Percentiles rank a stretch among this genome's conserved stretches.
Evolutionary conservation across 768 basidiomycete genomes (phyloP).

Genomic region (Serendipita sp.): DNA sequence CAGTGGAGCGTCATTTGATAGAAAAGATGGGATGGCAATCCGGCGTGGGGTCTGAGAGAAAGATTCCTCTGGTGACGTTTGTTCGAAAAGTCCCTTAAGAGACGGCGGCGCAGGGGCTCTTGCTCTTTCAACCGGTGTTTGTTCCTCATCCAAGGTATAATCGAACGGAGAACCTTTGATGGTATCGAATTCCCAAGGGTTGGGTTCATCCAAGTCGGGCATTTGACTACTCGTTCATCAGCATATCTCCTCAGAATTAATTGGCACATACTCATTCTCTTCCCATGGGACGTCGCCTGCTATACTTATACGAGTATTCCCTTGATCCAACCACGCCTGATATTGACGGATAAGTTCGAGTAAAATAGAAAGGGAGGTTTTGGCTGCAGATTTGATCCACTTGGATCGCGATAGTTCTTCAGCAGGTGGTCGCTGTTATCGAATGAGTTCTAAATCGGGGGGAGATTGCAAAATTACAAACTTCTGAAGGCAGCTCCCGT

Average conservation of each 20-base stretch:
- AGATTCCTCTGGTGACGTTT: neutral
- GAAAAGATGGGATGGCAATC: neutral
- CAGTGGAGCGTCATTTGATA: neutral
- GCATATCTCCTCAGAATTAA: constrained; percentile 23
- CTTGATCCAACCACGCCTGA: constrained; percentile 49
- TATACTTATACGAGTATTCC: constrained; percentile 63
- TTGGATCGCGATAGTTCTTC: constrained; percentile 71
- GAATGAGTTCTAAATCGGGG: neutral
- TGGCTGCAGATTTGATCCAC: constrained; percentile 73
- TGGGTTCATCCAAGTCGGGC: constrained; percentile 14
- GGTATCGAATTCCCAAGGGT: constrained; percentile 66
- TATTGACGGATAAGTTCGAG: constrained; percentile 71
- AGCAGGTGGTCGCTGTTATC: constrained; percentile 58
- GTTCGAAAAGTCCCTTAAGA: neutral
- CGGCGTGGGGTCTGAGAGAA: neutral
- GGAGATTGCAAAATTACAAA: constrained; percentile 21
- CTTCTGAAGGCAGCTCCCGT: constrained; percentile 64
- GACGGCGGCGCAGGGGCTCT: neutral
- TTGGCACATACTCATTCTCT: constrained; percentile 37
- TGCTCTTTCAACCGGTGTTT: neutral
- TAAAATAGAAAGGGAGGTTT: constrained; percentile 47
- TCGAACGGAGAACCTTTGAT: constrained; percentile 25
- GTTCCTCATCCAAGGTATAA: constrained; percentile 10
- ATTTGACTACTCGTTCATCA: neutral
- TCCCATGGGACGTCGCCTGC: constrained; percentile 37